phyloP scores from a whole-genome alignment of 768 basidiomycete genomes.

The Mrakia gelida region DNA sequence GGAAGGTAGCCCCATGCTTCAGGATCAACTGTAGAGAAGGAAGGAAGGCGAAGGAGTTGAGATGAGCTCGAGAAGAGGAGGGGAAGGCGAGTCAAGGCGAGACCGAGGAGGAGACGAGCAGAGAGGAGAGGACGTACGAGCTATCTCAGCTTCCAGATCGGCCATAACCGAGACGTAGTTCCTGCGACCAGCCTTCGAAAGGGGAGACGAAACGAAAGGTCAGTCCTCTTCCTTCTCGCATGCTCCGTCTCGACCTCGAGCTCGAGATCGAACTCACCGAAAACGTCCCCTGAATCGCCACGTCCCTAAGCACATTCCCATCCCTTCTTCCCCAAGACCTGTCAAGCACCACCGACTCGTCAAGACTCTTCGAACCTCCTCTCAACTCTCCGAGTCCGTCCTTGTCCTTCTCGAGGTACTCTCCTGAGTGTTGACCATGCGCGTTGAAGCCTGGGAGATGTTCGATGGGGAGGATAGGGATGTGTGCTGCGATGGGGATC shows the following conservation, averaged over 20 bases:
- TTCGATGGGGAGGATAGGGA: constrained; percentile 16
- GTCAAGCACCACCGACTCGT: neutral
- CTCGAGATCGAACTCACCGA: neutral
- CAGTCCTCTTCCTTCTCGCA: too few relatives aligned
- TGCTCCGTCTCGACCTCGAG: too few relatives aligned
- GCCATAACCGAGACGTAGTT: neutral
- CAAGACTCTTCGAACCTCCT: too few relatives aligned
- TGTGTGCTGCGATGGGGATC: constrained; percentile 17
- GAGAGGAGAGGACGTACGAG: neutral
- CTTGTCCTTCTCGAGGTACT: neutral
- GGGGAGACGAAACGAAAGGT: neutral
- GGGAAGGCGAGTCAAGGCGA: neutral
- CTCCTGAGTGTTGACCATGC: neutral
- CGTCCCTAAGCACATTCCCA: constrained; percentile 13
- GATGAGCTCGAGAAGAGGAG: neutral
- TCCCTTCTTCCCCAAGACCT: constrained; percentile 2
- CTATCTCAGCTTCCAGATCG: constrained; percentile 4
- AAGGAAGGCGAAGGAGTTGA: neutral
- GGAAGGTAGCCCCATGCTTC: constrained; percentile 2
- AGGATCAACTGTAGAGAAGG: neutral
- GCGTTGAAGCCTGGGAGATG: constrained; percentile 1
- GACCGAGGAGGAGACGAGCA: neutral
- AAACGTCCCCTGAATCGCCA: constrained; percentile 12
- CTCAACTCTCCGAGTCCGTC: constrained; percentile 3
- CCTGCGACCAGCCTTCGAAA: neutral